Evolutionary conservation across 768 basidiomycete species (phyloP).

Genomic region (Rhizopogon salebrosus): DNA sequence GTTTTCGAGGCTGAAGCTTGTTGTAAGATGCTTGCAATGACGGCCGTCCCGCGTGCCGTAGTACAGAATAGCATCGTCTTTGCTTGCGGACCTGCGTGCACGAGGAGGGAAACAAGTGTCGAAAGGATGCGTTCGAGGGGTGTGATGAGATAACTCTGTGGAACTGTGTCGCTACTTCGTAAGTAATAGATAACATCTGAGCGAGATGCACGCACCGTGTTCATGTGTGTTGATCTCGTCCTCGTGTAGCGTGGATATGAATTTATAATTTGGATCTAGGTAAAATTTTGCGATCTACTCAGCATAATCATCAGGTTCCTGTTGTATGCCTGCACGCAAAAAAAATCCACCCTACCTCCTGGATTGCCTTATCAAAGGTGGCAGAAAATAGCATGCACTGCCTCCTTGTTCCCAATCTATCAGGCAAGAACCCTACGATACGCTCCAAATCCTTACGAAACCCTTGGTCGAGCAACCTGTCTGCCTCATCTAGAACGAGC

Average conservation of each 20-base stretch:
- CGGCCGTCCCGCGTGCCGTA: conserved; percentile 54
- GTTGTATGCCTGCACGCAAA: no score
- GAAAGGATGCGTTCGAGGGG: conserved; percentile 39
- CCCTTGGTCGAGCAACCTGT: conserved; percentile 68
- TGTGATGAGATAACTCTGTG: conserved; percentile 41
- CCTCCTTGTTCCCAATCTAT: conserved; percentile 45
- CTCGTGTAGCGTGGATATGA: conserved; percentile 53
- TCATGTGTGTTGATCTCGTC: conserved; percentile 59
- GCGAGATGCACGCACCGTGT: conserved; percentile 35
- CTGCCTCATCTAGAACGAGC: conserved; percentile 70
- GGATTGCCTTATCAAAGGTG: conserved; percentile 68
- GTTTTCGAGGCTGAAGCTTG: conserved; percentile 13
- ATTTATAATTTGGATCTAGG: conserved; percentile 27
- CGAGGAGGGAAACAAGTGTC: conserved; percentile 34
- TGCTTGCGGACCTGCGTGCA: conserved; percentile 28
- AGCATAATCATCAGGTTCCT: not conserved
- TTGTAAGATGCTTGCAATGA: conserved; percentile 32
- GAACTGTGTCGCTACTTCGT: conserved; percentile 23
- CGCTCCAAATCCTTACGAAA: conserved; percentile 66
- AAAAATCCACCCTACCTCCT: conserved; percentile 32
- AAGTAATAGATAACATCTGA: not conserved
- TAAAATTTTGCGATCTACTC: conserved; percentile 24
- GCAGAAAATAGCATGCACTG: conserved; percentile 72
- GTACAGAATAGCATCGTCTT: conserved; percentile 61
- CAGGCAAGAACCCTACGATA: conserved; percentile 42